Evolutionary conservation across 768 basidiomycete species (phyloP), one percentile per base, ranked within the genome.

Genomic region (Crucibulum laeve): DNA sequence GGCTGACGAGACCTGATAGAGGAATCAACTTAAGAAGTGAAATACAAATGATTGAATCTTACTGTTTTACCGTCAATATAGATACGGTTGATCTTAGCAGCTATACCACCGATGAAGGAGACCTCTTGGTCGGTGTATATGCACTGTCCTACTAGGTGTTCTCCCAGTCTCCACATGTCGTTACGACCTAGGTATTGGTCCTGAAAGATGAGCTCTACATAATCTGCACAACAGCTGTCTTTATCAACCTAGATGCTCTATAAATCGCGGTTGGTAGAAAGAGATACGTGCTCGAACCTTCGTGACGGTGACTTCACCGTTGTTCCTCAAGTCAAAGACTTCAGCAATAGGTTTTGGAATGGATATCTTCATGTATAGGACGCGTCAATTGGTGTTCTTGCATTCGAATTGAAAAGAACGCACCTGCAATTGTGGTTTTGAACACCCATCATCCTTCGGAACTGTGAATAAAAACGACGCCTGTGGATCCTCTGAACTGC

Each of bases 141-240:
- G 56, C 90, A 93, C 53, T 84, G 82, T 6, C 82, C 84, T 21
- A 83, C 82, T 13, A 97, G 73, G 40, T 84, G 74, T 58, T 87
- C 82, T n/a, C 82, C 84, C 5, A 97, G 72, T 38, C 92, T 73
- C 91, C 94, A 97, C 92, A 96, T 95, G 52, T 97, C 96, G 48
- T 88, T 91, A 36, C 96, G 80, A 13, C 94, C 95, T 13, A 97
- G 73, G 59, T 97, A 97, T 57, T 95, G 92, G 59, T 96, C 93
- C 49, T 90, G 88, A 57, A 98, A 98, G 36, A 82, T 82, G 44
- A 98, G 76, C 56, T 98, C 95, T 39, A 98, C 75, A 56, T 84
- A 85, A 47, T 88, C 83, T 1, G 87, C 89, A 19, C 68, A 74
- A 46, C 79, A 75, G 26, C 65, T 63, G 5, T 71, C 67, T 51